Evolutionary conservation across 2,329 filamentous ascomycete species (phyloP), one percentile per base, ranked within the genome.

Genomic region (Tricladium varicosporioides): DNA sequence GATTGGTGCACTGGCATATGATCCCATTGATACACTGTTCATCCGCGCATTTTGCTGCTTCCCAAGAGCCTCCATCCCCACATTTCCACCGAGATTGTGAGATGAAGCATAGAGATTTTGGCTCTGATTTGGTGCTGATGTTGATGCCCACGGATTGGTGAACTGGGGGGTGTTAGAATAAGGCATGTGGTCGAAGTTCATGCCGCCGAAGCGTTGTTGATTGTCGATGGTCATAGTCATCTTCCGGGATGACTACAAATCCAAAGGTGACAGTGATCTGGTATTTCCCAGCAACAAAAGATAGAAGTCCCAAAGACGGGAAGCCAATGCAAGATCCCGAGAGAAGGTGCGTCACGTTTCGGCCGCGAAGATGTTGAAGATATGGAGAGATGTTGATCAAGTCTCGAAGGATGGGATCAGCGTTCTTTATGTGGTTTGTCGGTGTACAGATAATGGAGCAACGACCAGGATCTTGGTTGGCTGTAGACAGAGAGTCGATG

Each of bases 181-280:
- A 66, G 89, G 85, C 80, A 92, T 86, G 73, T 84, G 81, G 73
- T 93, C 90, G 79, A 93, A 94, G 74, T 84, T 85, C 78, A 96
- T 81, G 60, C 70, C 75, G 72, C 83, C 89, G 77, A 88, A 90
- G 78, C 86, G 90, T 77, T 93, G 91, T 74, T 92, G 89, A 70
- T 86, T 85, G 78, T 96, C 91, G 79, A 96, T 85, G 75, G 92
- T 90, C 91, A 96, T 96, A 78, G 91, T 94, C 92, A 96, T 96
- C 60, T 64, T 68, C 59, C 52, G 60, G 51, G 53, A 56, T 50
- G 60, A 58, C 56, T 53, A 52, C 56, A 53, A 33, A n/a, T n/a
- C 54, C 54, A 51, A 55, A 56, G 31, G 48, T 45, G 51, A 53
- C 36, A 31, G 48, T 57, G 46, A 50, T 48, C 45, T 53, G 27